Evolutionary conservation across 106 monocot species (phyloP), one percentile per base, ranked within the genome.

Genomic region (Alisma plantagoaquatica): DNA sequence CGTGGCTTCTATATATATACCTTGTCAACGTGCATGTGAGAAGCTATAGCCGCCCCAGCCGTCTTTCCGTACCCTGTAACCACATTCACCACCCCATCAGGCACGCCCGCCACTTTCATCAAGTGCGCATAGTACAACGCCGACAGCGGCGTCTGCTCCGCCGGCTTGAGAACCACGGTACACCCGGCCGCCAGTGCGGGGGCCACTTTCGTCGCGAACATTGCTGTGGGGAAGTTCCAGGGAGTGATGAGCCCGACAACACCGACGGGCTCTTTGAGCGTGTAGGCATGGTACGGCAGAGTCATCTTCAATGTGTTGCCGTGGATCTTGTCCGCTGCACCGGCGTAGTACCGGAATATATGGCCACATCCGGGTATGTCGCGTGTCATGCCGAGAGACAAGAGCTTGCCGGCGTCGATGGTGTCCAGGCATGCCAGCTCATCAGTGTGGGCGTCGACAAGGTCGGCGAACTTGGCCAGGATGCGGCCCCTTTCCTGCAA

Each of bases 21-120:
- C 57, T 68, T 67, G 43, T 87, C 86, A 21, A 87, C 74, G 27
- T 87, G 77, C 86, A 87, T 87, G 57, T 87, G 86, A 46, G 86
- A 71, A 41, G 48, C 14, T 21, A 87, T 22, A 9, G 86, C 81
- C 15, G 86, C 73, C 10, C 86, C 86, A 0, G 81, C 81, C 0
- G 64, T 62, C 16, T 41, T 20, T 7, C 86, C 86, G 29, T 65
- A 73, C 18, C 86, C 86, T 19, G 50, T 73, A n/a, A 87, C 74
- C 11, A 81, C 71, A 35, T 87, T 87, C 33, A 81, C 59, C 60
- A 81, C 86, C 21, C 86, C 86, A 55, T 87, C 81, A 3, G 86
- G 86, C 33, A 87, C 62, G 1, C 86, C 81, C n/a, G 77, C 85
- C 85, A 73, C 50, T 49, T 86, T 77, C 18, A 77, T 81, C 42